Conservation (phyloP, 2,329 filamentous ascomycete species). For the Ciborinia camelliae region DNA sequence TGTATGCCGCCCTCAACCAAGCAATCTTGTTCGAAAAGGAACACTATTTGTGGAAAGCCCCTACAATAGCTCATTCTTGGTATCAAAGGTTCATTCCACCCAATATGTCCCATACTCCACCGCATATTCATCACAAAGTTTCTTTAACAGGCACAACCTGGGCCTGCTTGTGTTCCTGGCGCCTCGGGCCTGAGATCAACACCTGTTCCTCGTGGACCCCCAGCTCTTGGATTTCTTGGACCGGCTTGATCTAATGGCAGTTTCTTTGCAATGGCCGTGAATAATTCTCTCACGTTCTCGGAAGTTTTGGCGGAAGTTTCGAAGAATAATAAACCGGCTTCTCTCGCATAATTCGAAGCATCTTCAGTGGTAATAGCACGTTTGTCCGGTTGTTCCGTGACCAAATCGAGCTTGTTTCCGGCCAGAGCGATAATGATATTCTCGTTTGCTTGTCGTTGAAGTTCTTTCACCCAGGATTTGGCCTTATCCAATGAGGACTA, state of each 20-base stretch:
- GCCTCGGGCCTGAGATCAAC: constrained; percentile 60
- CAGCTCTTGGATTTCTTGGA: constrained; percentile 73
- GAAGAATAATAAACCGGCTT: constrained; percentile 94
- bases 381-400: constrained; percentile 92
- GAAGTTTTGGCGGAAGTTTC: constrained; percentile 97
- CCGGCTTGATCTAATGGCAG: constrained; percentile 93
- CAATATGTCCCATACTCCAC: constrained; percentile 27
- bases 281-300: constrained; percentile 92
- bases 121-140: constrained; percentile 19
- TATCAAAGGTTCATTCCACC: constrained; percentile 22
- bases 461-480: constrained; percentile 98
- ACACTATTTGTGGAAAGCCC: constrained; percentile 22
- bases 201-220: constrained; percentile 48
- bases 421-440: constrained; percentile 99
- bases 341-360: constrained; percentile 90
- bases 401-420: constrained; percentile 96
- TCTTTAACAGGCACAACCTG: constrained; percentile 61
- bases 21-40: constrained; percentile 28
- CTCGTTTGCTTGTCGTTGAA: constrained; percentile 97
- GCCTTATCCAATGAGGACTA: constrained; percentile 97
- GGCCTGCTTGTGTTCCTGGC: constrained; percentile 55
- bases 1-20: constrained; percentile 27
- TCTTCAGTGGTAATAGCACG: constrained; percentile 85
- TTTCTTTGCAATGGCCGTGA: constrained; percentile 97
- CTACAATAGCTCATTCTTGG: constrained; percentile 22